Evolutionary conservation across 1,284 basidiomycete species (phyloP).

Genomic region (Irpex rosettiformis): DNA sequence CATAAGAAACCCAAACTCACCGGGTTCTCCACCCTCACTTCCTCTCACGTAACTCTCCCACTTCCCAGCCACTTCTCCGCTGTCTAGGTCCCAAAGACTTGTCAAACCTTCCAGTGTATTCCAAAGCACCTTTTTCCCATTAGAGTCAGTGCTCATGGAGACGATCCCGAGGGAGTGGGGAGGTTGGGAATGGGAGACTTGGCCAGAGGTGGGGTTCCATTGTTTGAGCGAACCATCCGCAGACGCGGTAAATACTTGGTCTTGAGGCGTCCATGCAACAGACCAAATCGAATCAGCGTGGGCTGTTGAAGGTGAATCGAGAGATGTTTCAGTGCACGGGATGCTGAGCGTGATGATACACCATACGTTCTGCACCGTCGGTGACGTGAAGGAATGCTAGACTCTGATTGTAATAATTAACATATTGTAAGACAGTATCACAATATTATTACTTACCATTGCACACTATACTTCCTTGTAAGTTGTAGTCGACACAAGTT

Average conservation of each 20-base stretch:
- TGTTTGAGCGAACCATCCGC: conserved; percentile 74
- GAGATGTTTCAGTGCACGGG: too few species aligned
- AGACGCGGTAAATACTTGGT: conserved; percentile 67
- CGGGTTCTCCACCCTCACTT: conserved; percentile 56
- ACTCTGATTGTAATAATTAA: conserved; percentile 41
- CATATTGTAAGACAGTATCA: too few species aligned
- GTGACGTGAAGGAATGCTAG: conserved; percentile 67
- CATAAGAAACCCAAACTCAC: conserved; percentile 44
- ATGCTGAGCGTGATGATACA: too few species aligned
- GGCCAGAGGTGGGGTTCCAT: conserved; percentile 63
- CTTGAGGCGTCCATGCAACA: conserved; percentile 62
- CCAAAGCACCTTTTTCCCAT: conserved; percentile 64
- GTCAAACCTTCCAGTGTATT: conserved; percentile 83
- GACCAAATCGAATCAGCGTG: conserved; percentile 83
- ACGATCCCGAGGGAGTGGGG: conserved; percentile 75
- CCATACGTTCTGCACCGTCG: conserved; percentile 71
- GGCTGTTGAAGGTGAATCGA: conserved; percentile 54
- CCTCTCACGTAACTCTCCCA: conserved; percentile 70
- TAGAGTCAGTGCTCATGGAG: conserved; percentile 62
- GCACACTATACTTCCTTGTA: too few species aligned
- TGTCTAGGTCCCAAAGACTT: conserved; percentile 63
- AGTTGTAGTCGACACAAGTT: not conserved
- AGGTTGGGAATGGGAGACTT: conserved; percentile 57
- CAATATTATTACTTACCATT: too few species aligned
- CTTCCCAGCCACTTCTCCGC: conserved; percentile 53